Base-by-base conservation (phyloP, 2,329 filamentous ascomycete genomes). In the Aspergillus pseudonomiae region DNA sequence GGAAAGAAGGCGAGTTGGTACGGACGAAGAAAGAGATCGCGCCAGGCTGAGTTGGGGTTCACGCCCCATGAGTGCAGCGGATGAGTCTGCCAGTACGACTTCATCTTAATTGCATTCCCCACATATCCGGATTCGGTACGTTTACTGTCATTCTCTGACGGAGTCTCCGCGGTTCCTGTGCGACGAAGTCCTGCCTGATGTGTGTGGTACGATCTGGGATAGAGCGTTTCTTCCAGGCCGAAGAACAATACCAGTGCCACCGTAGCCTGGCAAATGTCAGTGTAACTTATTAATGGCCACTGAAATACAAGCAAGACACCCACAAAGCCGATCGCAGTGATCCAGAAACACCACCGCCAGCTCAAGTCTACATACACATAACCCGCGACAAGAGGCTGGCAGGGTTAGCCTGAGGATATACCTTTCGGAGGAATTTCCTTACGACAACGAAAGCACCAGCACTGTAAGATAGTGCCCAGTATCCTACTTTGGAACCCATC, bases 311-410 rank as follows among this genome's bases (percentile, higher is more conserved):
- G 26, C 4, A 28, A 6, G 6, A 9, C 0, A 50, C 26, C 30
- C 26, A 50, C 54, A 16, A 57, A 57, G 16, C 54, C 54, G n/a
- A 57, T 57, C 14, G 21, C 54, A 7, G 54, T 57, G 9, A 57
- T 24, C 54, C 54, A 57, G 6, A 57, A 57, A 43, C 54, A 57
- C 54, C 54, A 57, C 4, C 54, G 54, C 54, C 54, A 57, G 11
- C 34, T n/a, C n/a, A 57, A n/a, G 2, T 43, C 54, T 11, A 57
- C 54, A 21, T 57, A 57, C 7, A 57, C 54, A 14, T 57, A 57
- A n/a, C 54, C 54, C 3, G 54, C 54, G 14, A 57, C 54, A 43
- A 57, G 54, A 12, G 54, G 54, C 54, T 57, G 11, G 2, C 4
- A 6, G 9, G 6, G 26, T 50, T 14, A 50, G 46, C n/a, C 7